Conservation (phyloP, 306 rosid genomes). For the Herpetospermum pedunculosum region DNA sequence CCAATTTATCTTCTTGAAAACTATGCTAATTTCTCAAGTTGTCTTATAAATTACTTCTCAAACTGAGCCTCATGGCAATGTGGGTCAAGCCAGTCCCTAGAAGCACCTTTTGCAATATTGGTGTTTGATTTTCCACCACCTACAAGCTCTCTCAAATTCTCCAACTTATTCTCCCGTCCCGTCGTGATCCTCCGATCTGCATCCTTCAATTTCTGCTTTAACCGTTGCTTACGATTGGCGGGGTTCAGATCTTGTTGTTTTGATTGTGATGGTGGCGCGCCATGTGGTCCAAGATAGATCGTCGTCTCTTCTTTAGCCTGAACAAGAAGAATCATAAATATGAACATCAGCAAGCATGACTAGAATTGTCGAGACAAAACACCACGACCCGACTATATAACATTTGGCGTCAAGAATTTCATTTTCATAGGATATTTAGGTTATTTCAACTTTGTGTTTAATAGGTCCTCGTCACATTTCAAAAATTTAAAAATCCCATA, state of each 20-base stretch:
- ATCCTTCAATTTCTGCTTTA: constrained; percentile 84
- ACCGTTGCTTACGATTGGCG: constrained; percentile 53
- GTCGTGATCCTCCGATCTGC: constrained; percentile 59
- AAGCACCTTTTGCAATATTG: constrained; percentile 38
- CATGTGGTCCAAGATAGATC: constrained; percentile 90
- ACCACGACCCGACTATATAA: neutral
- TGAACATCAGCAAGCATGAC: neutral
- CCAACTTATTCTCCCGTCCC: constrained; percentile 82
- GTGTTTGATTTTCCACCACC: constrained; percentile 44
- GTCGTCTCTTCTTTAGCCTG: constrained; percentile 60
- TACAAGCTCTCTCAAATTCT: constrained; percentile 79
- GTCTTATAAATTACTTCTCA: constrained; percentile 31
- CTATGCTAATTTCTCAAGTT: neutral
- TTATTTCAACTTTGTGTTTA: too few species aligned
- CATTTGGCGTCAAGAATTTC: neutral
- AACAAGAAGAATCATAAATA: neutral
- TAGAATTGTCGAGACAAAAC: neutral
- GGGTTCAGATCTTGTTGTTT: constrained; percentile 57
- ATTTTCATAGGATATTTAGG: neutral
- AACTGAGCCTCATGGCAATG: constrained; percentile 86
- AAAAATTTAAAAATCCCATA: too few species aligned
- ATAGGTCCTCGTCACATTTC: too few species aligned
- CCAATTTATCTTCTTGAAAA: neutral
- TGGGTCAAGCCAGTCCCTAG: constrained; percentile 88
- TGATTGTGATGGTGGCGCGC: constrained; percentile 77